Percentiles rank a stretch among this genome's conserved stretches.
phyloP scores from a whole-genome alignment of 495 filamentous ascomycete species.

The Penicillium waksmanii region DNA sequence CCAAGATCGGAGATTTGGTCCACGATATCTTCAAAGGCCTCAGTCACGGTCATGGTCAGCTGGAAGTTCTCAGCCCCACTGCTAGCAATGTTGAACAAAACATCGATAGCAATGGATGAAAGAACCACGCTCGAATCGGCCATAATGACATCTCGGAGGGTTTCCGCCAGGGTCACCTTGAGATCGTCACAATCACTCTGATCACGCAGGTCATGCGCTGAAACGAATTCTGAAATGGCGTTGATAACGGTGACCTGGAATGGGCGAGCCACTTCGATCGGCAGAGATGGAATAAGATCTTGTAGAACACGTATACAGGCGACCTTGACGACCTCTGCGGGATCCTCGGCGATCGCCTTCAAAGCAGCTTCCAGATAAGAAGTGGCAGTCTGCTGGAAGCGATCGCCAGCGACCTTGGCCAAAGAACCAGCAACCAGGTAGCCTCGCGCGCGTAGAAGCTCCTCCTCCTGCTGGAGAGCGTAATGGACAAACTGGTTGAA shows the following conservation, averaged over 20 bases:
- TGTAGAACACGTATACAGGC: conserved; percentile 88
- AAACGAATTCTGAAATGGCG: conserved; percentile 76
- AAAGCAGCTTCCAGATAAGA: conserved; percentile 76
- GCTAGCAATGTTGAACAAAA: conserved; percentile 87
- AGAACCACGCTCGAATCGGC: conserved; percentile 74
- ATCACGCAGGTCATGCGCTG: conserved; percentile 77
- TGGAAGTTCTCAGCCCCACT: conserved; percentile 89
- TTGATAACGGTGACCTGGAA: conserved; percentile 75
- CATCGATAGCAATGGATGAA: conserved; percentile 71
- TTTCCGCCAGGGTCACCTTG: conserved; percentile 86
- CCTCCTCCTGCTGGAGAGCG: conserved; percentile 67
- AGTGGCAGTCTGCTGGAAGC: conserved; percentile 54
- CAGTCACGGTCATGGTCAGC: conserved; percentile 77
- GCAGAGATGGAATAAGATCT: conserved; percentile 69
- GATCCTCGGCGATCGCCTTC: conserved; percentile 71
- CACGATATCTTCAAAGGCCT: conserved; percentile 88
- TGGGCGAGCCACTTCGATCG: conserved; percentile 53
- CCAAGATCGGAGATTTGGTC: conserved; percentile 65
- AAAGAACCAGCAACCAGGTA: conserved; percentile 81
- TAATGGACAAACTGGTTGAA: conserved; percentile 80
- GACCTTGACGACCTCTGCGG: conserved; percentile 86
- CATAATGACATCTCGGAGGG: conserved; percentile 79
- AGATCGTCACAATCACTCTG: conserved; percentile 86
- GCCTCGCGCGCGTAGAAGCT: conserved; percentile 80
- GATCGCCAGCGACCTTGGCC: conserved; percentile 57